Evolutionary conservation across 2,329 filamentous ascomycete species (phyloP), one percentile per base, ranked within the genome.

Genomic region (Thelonectria olida): DNA sequence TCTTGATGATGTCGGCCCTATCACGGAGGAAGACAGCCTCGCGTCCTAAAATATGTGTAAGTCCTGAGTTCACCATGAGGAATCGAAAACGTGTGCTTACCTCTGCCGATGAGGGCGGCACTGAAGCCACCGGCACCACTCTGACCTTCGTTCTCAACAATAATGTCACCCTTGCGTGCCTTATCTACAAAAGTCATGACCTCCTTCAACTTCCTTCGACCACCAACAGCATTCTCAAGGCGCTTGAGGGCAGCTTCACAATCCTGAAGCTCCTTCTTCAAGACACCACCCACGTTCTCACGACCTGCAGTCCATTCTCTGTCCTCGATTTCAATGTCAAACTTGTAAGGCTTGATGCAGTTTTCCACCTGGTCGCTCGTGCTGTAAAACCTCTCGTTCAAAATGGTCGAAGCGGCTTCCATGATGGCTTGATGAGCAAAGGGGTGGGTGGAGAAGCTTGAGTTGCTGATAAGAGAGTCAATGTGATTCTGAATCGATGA

Each of bases 281-380:
- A 80, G 1, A 96, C 89, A 8, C 83, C 85, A 38, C 88, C 85
- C 1, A 95, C 90, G 69, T 96, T 96, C 45, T 97, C 93, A 52
- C 95, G 85, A 1, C 93, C 94, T 62, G 91, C 88, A 4, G 84
- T 77, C 96, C 96, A 99, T 75, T 99, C 96, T 7, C 88, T 84
- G 38, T 94, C 92, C 72, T 97, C 93, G 44, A 99, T 89, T 70
- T 99, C 96, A 60, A 99, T 97, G 64, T 97, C 93, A 69, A 95
- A 98, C 75, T 99, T 99, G 82, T 95, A 99, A 0, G 96, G 96
- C 78, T 99, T 99, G 79, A 99, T 96, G 75, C 95, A 99, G 74
- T 98, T 98, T 77, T 99, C 96, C 1, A 99, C 92, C 78, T 98
- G 96, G 72, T 99, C 96, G 65, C 92, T 96, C 1, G 96, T 99